Percentiles rank a stretch among this genome's conserved stretches.
These are phyloP conservation scores for Boeremia lycopersici DNA, from an alignment of 2,329 filamentous ascomycete genomes.

Conservation along the genomic window DNA sequence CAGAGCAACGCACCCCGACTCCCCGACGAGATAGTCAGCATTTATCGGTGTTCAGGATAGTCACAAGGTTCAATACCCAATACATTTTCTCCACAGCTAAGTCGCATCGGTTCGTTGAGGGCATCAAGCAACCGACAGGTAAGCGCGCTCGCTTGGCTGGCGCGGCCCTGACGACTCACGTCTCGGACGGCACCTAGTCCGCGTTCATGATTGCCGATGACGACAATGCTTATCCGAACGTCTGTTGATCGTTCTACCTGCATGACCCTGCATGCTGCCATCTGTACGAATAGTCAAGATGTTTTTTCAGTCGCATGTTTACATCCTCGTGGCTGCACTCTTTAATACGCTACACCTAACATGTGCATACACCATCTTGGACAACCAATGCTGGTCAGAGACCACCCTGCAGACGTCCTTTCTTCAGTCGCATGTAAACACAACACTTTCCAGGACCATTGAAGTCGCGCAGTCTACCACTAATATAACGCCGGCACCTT, in stretches of 20 bases:
- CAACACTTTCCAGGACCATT: slow-evolving; percentile 10
- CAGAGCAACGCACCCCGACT: neutral
- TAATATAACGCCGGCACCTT: neutral
- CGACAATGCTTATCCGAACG: slow-evolving; percentile 6
- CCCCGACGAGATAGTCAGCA: slow-evolving; percentile 18
- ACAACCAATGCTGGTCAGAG: slow-evolving; percentile 37
- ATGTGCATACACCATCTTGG: slow-evolving; percentile 7
- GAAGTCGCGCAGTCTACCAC: neutral
- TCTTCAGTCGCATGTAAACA: slow-evolving; percentile 5
- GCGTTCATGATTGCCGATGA: slow-evolving; percentile 10
- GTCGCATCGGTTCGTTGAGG: neutral
- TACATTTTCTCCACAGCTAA: slow-evolving; percentile 10
- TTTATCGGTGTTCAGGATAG: slow-evolving; percentile 33
- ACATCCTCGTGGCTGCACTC: neutral
- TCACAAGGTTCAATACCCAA: slow-evolving; percentile 28
- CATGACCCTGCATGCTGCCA: slow-evolving; percentile 4
- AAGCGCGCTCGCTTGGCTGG: slow-evolving; percentile 10
- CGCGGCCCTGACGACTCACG: slow-evolving; percentile 22
- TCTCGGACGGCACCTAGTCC: slow-evolving; percentile 18
- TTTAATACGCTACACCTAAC: neutral
- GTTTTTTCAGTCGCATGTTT: neutral
- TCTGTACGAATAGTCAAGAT: neutral
- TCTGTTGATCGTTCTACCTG: neutral
- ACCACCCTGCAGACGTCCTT: neutral
- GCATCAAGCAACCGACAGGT: neutral